Evolutionary conservation across 768 basidiomycete genomes (phyloP), one percentile per base, ranked within the genome.

Genomic region (Lactarius hengduanensis): DNA sequence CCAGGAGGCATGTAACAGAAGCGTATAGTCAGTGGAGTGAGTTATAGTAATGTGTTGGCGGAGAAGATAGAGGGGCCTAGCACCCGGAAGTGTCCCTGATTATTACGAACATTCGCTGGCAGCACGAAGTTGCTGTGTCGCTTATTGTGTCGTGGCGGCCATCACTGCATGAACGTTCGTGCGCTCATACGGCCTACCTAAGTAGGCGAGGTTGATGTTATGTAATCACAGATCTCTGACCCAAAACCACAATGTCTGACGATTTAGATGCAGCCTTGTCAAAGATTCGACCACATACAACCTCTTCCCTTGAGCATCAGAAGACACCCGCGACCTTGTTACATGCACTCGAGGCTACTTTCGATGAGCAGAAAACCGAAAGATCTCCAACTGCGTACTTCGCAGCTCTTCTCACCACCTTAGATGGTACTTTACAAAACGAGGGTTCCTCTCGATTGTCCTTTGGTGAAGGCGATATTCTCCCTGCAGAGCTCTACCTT

Each of bases 341-440:
- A 54, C 77, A 82, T 64, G 96, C 94, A 2, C 80, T 98, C 71
- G 96, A 98, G 77, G 83, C 86, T 18, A 92, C 88, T 47, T 84
- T 89, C 71, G 78, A 82, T 70, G 90, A 92, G 72, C 88, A 89
- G 72, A 80, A 79, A 67, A 81, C 88, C 9, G 87, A 89, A 61
- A 77, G 79, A 47, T 83, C 90, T 9, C 83, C 96, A 8, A 94
- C 94, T 1, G 96, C 97, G 36, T 98, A 98, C 80, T 97, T 96
- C 77, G 92, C 94, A n/a, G 89, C 91, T 3, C 81, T 96, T 65
- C 79, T 93, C 58, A 94, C 93, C 15, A 90, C 92, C 9, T 82
- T 96, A 36, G 90, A 93, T 72, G 86, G 89, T 65, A 87, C 89
- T 13, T 76, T 94, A 30, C 86, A 87, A 77, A 88, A 82, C 73